Evolutionary conservation across 2,329 filamentous ascomycete species (phyloP), one percentile per base, ranked within the genome.

Genomic region (Ophiostoma populinum): DNA sequence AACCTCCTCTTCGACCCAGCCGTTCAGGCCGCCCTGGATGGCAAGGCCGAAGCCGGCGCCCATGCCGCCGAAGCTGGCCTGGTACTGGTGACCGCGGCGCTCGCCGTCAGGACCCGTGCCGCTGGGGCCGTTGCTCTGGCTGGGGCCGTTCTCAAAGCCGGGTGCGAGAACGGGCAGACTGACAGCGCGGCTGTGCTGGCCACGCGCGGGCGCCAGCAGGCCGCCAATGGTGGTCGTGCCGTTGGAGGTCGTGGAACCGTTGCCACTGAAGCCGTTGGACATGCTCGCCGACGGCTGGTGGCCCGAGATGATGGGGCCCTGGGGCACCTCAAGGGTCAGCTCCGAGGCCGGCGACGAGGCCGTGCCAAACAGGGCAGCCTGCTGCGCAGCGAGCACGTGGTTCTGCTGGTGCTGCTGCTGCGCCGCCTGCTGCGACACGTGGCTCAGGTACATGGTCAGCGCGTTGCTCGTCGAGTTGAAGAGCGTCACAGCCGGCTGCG

Each of bases 381-480:
- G 83, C 50, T 90, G 82, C 22, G 72, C 75, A 37, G 70, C 69
- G 45, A 83, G 65, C 26, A 72, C 67, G 43, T 79, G 72, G 36
- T 80, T 71, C 44, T 85, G 75, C 45, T 82, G 76, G 21, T 78
- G 66, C 42, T 83, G 80, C 45, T 86, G 79, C 32, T 73, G 68
- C 43, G 81, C 77, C 12, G 71, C 68, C 49, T 80, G 73, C 42
- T 77, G 70, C 16, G 75, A 75, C 19, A 87, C 71, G 50, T 92
- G 83, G 55, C 76, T 87, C 40, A 94, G 67, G 53, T 94, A 95
- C 72, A 94, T 75, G 17, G 86, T 93, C 53, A 95, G 57, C 1
- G 87, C 87, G 55, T 94, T 94, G 62, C 74, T 87, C 49, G 65
- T 78, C 34, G 72, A 74, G 54, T 86, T 90, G 54, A 93, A 72